Percentiles rank a stretch among this genome's conserved stretches.
Evolutionary conservation across 345 rosid species (phyloP).

Genomic region (Pistacia integerrima): DNA sequence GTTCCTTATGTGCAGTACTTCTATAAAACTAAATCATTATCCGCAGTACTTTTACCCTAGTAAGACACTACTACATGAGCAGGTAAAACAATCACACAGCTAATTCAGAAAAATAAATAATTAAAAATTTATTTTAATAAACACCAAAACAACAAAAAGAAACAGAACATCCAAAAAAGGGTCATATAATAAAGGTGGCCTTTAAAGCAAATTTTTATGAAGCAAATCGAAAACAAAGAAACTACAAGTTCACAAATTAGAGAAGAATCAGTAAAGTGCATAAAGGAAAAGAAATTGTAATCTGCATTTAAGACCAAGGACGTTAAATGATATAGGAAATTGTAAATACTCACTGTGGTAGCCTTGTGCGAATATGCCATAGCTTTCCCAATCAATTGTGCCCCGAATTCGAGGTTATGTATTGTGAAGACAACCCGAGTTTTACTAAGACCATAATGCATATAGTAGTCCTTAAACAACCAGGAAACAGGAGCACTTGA

Average conservation of each 20-base stretch:
- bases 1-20: not conserved
- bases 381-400: slow-evolving; percentile 67
- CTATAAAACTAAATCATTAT: not conserved
- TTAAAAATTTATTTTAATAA: not conserved
- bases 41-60: not conserved
- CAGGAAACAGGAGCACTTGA: slow-evolving; percentile 89
- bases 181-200: not conserved
- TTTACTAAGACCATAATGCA: slow-evolving; percentile 77
- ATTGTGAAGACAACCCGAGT: slow-evolving; percentile 86
- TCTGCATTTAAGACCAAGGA: not conserved
- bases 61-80: not conserved
- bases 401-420: slow-evolving; percentile 93
- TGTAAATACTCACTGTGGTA: slow-evolving; percentile 64
- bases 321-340: not conserved
- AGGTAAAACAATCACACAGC: not conserved
- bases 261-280: not conserved
- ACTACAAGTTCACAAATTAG: not conserved
- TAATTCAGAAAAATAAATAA: not conserved
- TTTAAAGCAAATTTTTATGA: not conserved
- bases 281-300: not conserved
- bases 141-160: not conserved
- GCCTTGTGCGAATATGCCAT: slow-evolving; percentile 83
- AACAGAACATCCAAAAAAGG: not conserved
- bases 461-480: slow-evolving; percentile 82
- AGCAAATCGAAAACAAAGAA: not conserved